Base-by-base conservation (phyloP, 305 asterid species). In the Solanum hybrid region DNA sequence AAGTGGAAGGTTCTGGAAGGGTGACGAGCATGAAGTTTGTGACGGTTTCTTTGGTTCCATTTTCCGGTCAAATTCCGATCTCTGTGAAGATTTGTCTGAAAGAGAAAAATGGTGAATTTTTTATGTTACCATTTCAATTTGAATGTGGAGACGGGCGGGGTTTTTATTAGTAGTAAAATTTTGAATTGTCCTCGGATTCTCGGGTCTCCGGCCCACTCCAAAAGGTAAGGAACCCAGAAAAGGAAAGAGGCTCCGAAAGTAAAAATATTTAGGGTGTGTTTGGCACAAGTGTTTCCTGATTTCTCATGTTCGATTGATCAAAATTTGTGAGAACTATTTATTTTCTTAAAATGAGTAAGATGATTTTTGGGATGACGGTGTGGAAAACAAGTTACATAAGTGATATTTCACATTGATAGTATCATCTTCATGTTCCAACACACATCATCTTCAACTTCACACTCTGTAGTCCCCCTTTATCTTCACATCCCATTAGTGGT, bases 31-130 rank as follows among this genome's bases (percentile, higher is more conserved):
- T n/a, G 91, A 75, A 86, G 87, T 89, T 41, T 81, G 93, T 73
- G 91, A 91, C 80, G 90, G 93, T 77, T 91, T 94, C 89, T 93
- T 94, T 0, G 95, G 89, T 39, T 96, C 98, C 99, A 97, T 96
- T 91, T 88, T 78, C 76, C 20, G 73, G 37, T 38, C 36, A 31
- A 36, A 85, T 65, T 6, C 79, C 13, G 87, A 45, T 34, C 41
- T 86, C 45, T 13, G 88, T 81, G 61, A 79, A 15, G 85, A 45
- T 38, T 78, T 89, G 87, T 33, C 90, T 32, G 91, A 79, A 87
- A 10, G 15, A 15, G 20, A 36, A 33, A 76, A 51, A 77, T 31
- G 81, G 61, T 38, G 80, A 79, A 70, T 36, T 87, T 90, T 88
- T 75, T 6, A 24, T 17, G 12, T 26, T 84, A 11, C 77, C 65